Evolutionary conservation across 2,329 filamentous ascomycete genomes (phyloP), one percentile per base, ranked within the genome.

Genomic region (Hirsutella minnesotensis): DNA sequence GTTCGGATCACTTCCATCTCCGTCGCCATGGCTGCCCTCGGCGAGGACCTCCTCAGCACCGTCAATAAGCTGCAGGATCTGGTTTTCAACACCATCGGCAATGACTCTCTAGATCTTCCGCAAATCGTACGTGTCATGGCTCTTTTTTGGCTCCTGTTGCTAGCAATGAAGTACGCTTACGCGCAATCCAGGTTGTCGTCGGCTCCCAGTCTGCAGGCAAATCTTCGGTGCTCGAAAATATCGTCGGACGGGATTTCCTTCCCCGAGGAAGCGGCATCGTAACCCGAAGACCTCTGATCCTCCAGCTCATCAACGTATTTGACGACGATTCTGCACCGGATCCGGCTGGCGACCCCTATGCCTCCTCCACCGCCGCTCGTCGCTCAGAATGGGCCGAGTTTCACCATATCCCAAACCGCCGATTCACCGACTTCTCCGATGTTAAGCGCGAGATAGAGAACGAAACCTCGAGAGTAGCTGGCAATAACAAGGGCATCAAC

Each of bases 31-130:
- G 85, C 92, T 61, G 81, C 90, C 58, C 81, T 98, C 57, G 90
- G 92, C 60, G 92, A 98, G 67, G 89, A 98, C 67, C 73, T 98
- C 66, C 79, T 98, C 62, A 80, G 79, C 55, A 94, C 88, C 51
- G 92, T 98, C 69, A 98, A 98, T 74, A 94, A 94, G 73, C 75
- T 98, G 58, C 92, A 98, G 67, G 92, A 96, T 66, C 70, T 98
- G 59, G 92, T 98, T 59, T 98, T 98, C 73, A 98, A 98, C 70
- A 98, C 92, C 53, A 98, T 98, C 65, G 92, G 92, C 66, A 96
- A 89, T 71, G 92, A 98, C 66, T 96, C 90, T 42, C 77, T 98
- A 47, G 92, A 98, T 67, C 72, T 98, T 45, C 92, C 92, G 46
- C 92, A 98, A 69, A 98, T 98, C 75, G 92, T 95, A 81, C 60